Evolutionary conservation across 169 alveolate species (phyloP).

Genomic region (Plasmodium adleri): DNA sequence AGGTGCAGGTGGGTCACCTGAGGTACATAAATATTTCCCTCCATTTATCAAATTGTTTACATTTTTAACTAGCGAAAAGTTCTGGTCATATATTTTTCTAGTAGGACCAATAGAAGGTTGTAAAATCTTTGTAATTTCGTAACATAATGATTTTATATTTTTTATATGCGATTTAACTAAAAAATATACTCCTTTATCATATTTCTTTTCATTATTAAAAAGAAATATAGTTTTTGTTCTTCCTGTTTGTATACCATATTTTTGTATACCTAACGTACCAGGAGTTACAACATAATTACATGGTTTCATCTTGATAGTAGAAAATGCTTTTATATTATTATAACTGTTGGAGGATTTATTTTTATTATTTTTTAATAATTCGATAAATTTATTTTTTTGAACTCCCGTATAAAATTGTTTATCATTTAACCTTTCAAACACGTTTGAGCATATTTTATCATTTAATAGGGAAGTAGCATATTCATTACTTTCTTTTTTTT

Average conservation of each 20-base stretch:
- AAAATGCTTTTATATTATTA: background rate
- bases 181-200: conserved; percentile 90
- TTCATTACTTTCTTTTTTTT: background rate
- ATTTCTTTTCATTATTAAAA: conserved; percentile 92
- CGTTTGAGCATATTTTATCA: conserved; percentile 56
- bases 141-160: conserved; percentile 83
- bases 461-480: conserved; percentile 4
- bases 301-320: conserved; percentile 52
- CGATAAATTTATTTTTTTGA: conserved; percentile 91
- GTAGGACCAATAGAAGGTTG: conserved; percentile 90
- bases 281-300: conserved; percentile 78
- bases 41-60: conserved; percentile 90
- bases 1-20: conserved; percentile 90
- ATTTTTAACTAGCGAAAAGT: conserved; percentile 81
- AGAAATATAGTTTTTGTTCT: conserved; percentile 91
- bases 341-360: no score
- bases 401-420: conserved; percentile 85
- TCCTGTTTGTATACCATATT: conserved; percentile 88
- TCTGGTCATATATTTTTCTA: conserved; percentile 90
- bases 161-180: conserved; percentile 87
- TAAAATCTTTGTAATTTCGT: conserved; percentile 87
- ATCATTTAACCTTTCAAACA: conserved; percentile 89
- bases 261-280: conserved; percentile 88
- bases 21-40: conserved; percentile 90
- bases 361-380: conserved; percentile 79